Base-by-base conservation (phyloP, 768 basidiomycete species). In the Lentinula detonsa region DNA sequence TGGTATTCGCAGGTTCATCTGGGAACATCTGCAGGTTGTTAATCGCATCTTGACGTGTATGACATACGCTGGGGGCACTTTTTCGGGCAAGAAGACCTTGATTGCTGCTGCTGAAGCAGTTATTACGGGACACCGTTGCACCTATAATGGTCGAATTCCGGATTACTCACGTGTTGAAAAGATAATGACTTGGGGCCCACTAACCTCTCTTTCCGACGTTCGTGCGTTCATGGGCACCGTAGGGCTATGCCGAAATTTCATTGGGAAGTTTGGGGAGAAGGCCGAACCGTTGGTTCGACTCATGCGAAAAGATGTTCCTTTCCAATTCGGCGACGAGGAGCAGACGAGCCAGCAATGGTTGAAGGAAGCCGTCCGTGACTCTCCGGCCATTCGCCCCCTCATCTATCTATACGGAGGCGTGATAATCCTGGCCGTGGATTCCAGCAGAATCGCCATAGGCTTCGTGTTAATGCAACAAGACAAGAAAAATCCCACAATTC, bases 391-490 rank as follows among this genome's bases (percentile, higher is more conserved):
- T 1, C 23, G 31, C 2, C 49, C 73, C 0, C 71, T 77, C 6
- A 21, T 10, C n/a, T n/a, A n/a, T n/a, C n/a, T n/a, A n/a, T n/a
- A n/a, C n/a, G n/a, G n/a, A n/a, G n/a, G n/a, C n/a, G n/a, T n/a
- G n/a, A n/a, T n/a, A n/a, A n/a, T n/a, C n/a, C n/a, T n/a, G n/a
- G n/a, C n/a, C n/a, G 18, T 77, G 0, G 72, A 78, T 59, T 68
- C 72, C 0, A 69, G 65, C 10, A 28, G 57, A 1, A 70, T 72
- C 9, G 71, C 69, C 0, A 65, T 73, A 0, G 74, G 75, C 0
- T 74, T 69, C 45, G 68, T 77, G 9, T 54, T 76, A 1, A 67
- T 66, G 0, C 77, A 78, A 51, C 49, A 9, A 4, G 23, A 8
- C 5, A 2, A 10, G 1, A 7, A 6, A 9, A 16, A 33, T 16